Base-by-base conservation (phyloP, 148 eudicot genomes). In the Tetragonia tetragonoides region DNA sequence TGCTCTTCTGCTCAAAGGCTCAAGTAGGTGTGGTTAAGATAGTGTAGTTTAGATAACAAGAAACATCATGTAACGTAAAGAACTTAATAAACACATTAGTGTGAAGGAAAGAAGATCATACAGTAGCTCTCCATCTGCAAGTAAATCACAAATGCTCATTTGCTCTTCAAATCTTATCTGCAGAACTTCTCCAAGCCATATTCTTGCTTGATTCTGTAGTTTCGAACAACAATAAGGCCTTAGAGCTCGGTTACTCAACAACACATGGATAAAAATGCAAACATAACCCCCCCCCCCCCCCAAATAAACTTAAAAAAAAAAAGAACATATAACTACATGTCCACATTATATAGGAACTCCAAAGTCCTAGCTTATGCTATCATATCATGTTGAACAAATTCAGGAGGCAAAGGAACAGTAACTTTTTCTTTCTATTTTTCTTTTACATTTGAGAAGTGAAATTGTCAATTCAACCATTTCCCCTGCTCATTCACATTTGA, bases 141-240 rank as follows among this genome's bases (percentile, higher is more conserved):
- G 93, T 78, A 93, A 78, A 74, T 89, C 95, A 53, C 88, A 74
- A 62, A 93, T 83, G 72, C 76, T 74, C 34, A 82, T 57, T 41
- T 82, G 80, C 74, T 85, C 90, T 80, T 91, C 90, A 77, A 93
- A 83, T 79, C 92, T 82, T 46, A 78, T 88, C 38, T 78, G 84
- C 72, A 90, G 78, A 53, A 93, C 87, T 83, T 90, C 97, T 72
- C 97, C 95, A 70, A 93, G 91, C 97, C 97, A 93, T 77, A 89
- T 93, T 77, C 92, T 86, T 75, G 97, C 85, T 84, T 90, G 95
- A 69, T 82, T 89, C 97, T 93, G 86, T 70, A 77, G 56, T 44
- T 49, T n/a, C 44, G 41, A 41, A 67, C 23, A 49, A 61, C 59
- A 70, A 72, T 39, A 37, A 38, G 46, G 69, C 71, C 42, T 66